A percentile compares a stretch with the other conserved stretches of the same genome.
Evolutionary conservation across 805 yeast species (phyloP).

Genomic region (Pichia occidentalis): DNA sequence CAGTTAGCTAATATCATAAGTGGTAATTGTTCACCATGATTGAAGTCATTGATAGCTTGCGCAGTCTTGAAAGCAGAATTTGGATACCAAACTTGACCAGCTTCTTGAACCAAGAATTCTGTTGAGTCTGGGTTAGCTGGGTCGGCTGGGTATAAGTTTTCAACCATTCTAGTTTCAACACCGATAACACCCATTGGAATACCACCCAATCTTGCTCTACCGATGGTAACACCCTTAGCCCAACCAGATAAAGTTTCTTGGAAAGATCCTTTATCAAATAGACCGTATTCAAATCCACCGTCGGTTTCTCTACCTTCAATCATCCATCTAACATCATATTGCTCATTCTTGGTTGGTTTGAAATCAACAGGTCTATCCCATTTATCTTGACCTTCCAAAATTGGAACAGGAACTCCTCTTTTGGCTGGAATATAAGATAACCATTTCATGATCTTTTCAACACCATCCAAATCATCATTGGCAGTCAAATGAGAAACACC

Average conservation of each 20-base stretch:
- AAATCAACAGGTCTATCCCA: conserved; percentile 95
- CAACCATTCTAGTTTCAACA: conserved; percentile 87
- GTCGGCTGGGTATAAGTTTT: conserved; percentile 91
- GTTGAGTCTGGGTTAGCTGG: conserved; percentile 97
- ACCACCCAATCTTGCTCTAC: conserved; percentile 98
- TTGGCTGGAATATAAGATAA: conserved; percentile 88
- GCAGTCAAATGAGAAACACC: conserved; percentile 99
- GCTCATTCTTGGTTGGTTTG: conserved; percentile 62
- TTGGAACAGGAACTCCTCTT: conserved; percentile 86
- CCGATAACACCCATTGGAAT: conserved; percentile 97
- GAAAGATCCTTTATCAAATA: conserved; percentile 90
- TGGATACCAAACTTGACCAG: conserved; percentile 99
- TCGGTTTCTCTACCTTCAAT: conserved; percentile 75
- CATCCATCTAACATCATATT: conserved; percentile 92
- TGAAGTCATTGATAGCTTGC: conserved; percentile 96
- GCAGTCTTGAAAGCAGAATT: conserved; percentile 99
- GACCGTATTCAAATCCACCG: conserved; percentile 75
- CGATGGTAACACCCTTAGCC: conserved; percentile 98
- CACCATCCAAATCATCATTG: conserved; percentile 94
- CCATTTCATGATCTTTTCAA: conserved; percentile 92
- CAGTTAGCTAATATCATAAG: conserved; percentile 97
- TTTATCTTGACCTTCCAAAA: conserved; percentile 67
- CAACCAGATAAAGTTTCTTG: conserved; percentile 95
- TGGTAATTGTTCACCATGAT: conserved; percentile 96
- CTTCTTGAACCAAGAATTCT: conserved; percentile 82